A percentile compares a stretch with the other conserved stretches of the same genome.
These are phyloP conservation scores for Aspergillus sp. DNA, from an alignment of 2,329 filamentous ascomycete genomes.

Conservation along the genomic window DNA sequence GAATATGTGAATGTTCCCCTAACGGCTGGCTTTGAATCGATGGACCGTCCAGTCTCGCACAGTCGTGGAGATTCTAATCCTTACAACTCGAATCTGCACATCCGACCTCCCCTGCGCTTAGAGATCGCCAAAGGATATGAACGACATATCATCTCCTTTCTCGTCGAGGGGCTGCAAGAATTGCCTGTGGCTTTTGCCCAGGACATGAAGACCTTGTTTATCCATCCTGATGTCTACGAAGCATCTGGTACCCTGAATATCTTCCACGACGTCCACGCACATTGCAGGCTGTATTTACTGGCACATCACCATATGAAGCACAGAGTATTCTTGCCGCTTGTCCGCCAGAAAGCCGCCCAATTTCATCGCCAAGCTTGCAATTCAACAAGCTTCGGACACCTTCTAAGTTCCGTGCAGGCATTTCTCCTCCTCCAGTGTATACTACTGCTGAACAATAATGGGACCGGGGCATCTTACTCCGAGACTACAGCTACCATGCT, in stretches of 20 bases:
- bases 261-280: conserved; percentile 17
- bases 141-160: conserved; percentile 16
- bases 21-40: background rate
- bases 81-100: background rate
- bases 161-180: conserved; percentile 18
- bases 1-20: conserved; percentile 26
- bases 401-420: conserved; percentile 24
- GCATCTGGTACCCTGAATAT: conserved; percentile 4
- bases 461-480: conserved; percentile 6
- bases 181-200: conserved; percentile 17
- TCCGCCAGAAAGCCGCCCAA: conserved; percentile 13
- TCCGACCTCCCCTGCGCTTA: conserved; percentile 14
- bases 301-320: background rate
- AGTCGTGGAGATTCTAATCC: background rate
- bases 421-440: conserved; percentile 27
- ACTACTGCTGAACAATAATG: conserved; percentile 15
- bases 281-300: conserved; percentile 18
- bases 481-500: conserved; percentile 19
- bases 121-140: conserved; percentile 26
- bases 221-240: conserved; percentile 24
- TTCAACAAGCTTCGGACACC: conserved; percentile 20
- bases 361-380: conserved; percentile 12
- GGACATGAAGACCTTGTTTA: conserved; percentile 22
- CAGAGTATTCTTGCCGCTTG: conserved; percentile 4
- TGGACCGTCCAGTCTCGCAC: too few relatives aligned